Base-by-base conservation (phyloP, 352 stramenopile species). In the Peronospora belbahrii region DNA sequence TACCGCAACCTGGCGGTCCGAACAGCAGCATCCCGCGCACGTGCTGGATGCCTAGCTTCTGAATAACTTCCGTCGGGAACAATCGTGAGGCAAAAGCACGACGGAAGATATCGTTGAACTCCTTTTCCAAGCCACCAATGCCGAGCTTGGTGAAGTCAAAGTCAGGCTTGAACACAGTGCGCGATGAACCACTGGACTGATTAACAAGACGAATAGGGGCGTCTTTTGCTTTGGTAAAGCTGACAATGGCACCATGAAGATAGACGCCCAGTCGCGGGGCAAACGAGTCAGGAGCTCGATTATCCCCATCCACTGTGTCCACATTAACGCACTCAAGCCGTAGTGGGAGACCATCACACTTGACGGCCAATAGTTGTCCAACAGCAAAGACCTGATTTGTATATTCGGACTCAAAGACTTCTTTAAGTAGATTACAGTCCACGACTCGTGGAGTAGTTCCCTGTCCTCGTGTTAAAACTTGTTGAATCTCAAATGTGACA, bases 51-150 rank as follows among this genome's bases (percentile, higher is more conserved):
- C 97, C 97, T 61, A 99, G 90, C 66, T 98, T 95, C 54, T 90
- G 73, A 45, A 97, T 93, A n/a, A 98, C 74, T 71, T 97, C 75
- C 56, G 88, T 67, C 19, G 97, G 96, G 76, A 97, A 98, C 40
- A 99, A 87, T 3, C 96, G 89, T 42, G 85, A 98, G 9, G 95
- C 96, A 70, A 99, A 99, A 13, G 97, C 97, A 30, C 95, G 90
- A 42, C 96, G 85, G 70, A 99, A 99, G 53, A 99, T 99, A 67
- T 98, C 82, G 72, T 98, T 98, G 66, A 99, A 99, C 74, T 99
- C 95, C 42, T 95, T 89, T 71, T 98, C 94, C 23, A 99, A 84
- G 49, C 97, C 97, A 30, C 96, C 97, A 65, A 99, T 99, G 44
- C 95, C 97, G 30, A 99, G 71, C 66, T 98, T 98, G 59, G 91